These are phyloP conservation scores for Plasmodium inui DNA, from an alignment of 169 alveolate species.

Conservation along the genomic window DNA sequence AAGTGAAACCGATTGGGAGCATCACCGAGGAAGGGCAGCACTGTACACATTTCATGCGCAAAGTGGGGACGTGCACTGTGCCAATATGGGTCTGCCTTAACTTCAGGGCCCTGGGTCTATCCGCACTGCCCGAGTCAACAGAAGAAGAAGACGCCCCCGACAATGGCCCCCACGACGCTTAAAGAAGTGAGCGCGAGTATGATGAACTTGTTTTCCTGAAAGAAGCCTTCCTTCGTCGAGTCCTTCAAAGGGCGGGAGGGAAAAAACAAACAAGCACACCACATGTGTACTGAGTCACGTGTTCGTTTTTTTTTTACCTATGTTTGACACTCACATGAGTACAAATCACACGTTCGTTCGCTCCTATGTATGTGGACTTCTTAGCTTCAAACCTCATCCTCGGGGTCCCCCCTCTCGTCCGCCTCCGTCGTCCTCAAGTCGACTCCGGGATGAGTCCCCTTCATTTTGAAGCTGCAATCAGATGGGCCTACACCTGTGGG, in stretches of 20 bases:
- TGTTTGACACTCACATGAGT: background rate
- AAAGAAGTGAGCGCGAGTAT: background rate
- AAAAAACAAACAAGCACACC: background rate
- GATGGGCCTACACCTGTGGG: background rate
- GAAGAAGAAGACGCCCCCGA: background rate
- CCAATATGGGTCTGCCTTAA: background rate
- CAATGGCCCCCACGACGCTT: background rate
- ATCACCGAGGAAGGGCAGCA: too few relatives aligned
- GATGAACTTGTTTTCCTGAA: background rate
- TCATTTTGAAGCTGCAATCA: background rate
- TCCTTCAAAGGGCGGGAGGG: background rate
- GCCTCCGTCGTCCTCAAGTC: background rate
- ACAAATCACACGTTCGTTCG: background rate
- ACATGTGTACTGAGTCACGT: background rate
- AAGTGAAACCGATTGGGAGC: background rate
- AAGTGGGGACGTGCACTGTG: background rate
- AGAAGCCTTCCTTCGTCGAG: background rate
- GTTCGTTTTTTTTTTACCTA: background rate
- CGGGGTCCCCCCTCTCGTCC: background rate
- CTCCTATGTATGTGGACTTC: background rate
- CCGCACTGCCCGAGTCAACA: background rate
- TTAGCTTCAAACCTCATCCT: background rate
- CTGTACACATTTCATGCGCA: background rate
- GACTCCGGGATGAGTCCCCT: background rate
- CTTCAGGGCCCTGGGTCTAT: background rate